Base-by-base conservation (phyloP, 306 rosid species). In the Corylus avellana region DNA sequence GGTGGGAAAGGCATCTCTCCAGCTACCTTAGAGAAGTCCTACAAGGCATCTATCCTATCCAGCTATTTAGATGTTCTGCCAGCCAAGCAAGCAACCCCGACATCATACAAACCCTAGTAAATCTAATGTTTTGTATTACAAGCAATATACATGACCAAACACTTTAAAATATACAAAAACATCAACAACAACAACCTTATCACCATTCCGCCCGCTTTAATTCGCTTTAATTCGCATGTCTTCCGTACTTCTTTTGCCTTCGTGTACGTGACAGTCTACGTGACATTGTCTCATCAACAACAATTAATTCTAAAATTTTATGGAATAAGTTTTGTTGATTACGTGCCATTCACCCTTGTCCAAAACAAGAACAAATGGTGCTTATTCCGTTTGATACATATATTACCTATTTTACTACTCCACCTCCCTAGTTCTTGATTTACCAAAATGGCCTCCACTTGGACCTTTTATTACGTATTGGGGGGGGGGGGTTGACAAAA, bases 1-100 rank as follows among this genome's bases (percentile, higher is more conserved):
- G 79, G 86, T 91, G 89, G 89, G 85, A 78, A 79, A 77, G 86
- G 90, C 88, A 87, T 91, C 89, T 87, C 12, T 71, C 69, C 81
- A 87, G 79, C 81, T 82, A 70, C 76, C 76, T 70, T 80, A 63
- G 78, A 29, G 86, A 79, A 47, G 75, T 77, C 82, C 79, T 47
- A 68, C 76, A 87, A 80, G 88, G 92, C 86, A 88, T 85, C 82
- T 90, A 84, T 88, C 87, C 83, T 58, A 54, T 86, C 84, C 90
- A 80, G 71, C 84, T 62, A 62, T 62, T 78, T 50, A 79, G 77
- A 68, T 42, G 58, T 67, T 74, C 50, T 63, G 85, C 88, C 92
- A 84, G 77, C 84, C 7, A 84, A 82, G 4, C 42, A 37, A 42
- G 88, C 88, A 78, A 77, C 13, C 63, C 80, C 80, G 67, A 83